Base-by-base conservation (phyloP, 805 yeast genomes). In the Wickerhamiella sergipiensis region DNA sequence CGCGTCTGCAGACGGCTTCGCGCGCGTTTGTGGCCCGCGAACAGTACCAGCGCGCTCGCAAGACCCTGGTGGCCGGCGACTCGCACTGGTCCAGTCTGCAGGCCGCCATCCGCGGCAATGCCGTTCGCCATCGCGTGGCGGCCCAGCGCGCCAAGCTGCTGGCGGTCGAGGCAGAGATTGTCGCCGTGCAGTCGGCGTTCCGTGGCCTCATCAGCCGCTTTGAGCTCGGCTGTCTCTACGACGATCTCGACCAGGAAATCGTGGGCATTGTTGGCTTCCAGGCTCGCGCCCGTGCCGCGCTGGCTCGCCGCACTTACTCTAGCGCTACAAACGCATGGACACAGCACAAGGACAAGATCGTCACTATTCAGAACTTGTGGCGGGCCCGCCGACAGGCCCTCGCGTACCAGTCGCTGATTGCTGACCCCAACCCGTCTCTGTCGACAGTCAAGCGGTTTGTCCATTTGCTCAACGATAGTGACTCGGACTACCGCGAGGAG, bases 391-490 rank as follows among this genome's bases (percentile, higher is more conserved):
- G 78, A 50, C 81, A 83, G 52, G 81, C 81, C 12, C 73, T 71
- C 33, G 92, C 95, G 1, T 92, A 86, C 66, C 76, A 75, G 53
- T 77, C 85, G 2, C 69, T 92, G 51, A 77, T 85, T 47, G 74
- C 77, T 9, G 79, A 77, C 64, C 76, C 74, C 39, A 81, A 84
- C 59, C 97, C 97, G 0, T 84, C 94, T 0, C 67, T 92, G 47
- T 68, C 80, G 31, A 84, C 86, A 0, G 81, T 92, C 22, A 76
- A 80, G 58, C 80, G 79, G 52, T 92, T 88, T 66, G 84, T 89
- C 2, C 77, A 79, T 57, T 66, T 92, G 43, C 67, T 92, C 45
- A 81, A 83, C 52, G 87, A 81, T 55, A 79, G 77, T 53, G 85
- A 82, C 49, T 71, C 73, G 13, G 95, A 86, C 59, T 81, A 81